phyloP scores from a whole-genome alignment of 1,139 yeast genomes.

The Magnusiomyces fungicola region DNA sequence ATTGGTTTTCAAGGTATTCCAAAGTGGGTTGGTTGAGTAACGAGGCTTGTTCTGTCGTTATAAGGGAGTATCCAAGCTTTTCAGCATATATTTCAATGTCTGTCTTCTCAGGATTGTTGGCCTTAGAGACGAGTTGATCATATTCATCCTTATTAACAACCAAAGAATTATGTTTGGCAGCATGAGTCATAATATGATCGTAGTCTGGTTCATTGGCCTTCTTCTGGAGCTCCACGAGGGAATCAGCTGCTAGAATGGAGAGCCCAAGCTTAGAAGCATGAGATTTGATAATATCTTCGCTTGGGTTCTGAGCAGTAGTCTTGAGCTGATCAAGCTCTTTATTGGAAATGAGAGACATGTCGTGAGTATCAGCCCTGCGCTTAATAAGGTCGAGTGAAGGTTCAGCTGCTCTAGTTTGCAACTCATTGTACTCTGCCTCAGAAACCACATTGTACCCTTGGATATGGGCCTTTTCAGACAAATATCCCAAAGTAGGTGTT shows the following conservation, averaged over 20 bases:
- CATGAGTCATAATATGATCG: conserved; percentile 27
- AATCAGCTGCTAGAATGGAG: conserved; percentile 22
- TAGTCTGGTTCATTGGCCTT: conserved; percentile 29
- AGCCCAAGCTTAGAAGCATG: conserved; percentile 28
- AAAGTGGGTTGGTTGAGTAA: conserved; percentile 9
- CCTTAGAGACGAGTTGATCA: conserved; percentile 6
- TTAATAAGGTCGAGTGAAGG: conserved; percentile 36
- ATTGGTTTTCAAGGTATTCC: conserved; percentile 6
- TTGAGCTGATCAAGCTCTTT: conserved; percentile 24
- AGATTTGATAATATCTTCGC: conserved; percentile 20
- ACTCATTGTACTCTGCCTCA: conserved; percentile 26
- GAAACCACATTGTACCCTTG: conserved; percentile 14
- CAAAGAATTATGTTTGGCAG: conserved; percentile 26
- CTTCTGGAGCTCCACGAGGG: conserved; percentile 30
- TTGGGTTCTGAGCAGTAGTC: conserved; percentile 23
- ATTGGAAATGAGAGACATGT: conserved; percentile 12
- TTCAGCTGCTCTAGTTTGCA: conserved; percentile 27
- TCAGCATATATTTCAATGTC: conserved; percentile 20
- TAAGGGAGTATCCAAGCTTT: conserved; percentile 18
- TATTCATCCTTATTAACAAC: conserved; percentile 26
- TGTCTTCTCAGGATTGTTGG: conserved; percentile 17
- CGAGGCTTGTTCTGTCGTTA: conserved; percentile 17
- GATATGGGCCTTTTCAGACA: conserved; percentile 5
- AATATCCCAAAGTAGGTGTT: conserved; percentile 8
- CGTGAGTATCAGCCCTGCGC: conserved; percentile 28